A percentile compares a stretch with the other conserved stretches of the same genome.
phyloP scores from a whole-genome alignment of 257 asterid genomes.

The Solanum medicagineum region DNA sequence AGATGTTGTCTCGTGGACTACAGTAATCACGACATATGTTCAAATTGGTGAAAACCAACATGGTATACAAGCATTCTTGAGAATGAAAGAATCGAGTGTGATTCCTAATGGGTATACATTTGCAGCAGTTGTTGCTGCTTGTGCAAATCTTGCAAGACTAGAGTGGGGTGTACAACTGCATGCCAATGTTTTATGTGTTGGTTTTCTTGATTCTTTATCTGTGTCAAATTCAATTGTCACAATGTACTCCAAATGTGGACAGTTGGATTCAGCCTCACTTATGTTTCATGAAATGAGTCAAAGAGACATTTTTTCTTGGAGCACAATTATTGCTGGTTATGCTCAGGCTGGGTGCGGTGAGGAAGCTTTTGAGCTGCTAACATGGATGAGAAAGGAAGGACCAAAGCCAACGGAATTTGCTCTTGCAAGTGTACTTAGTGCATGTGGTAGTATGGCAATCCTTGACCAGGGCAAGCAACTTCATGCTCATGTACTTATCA shows the following conservation, averaged over 20 bases:
- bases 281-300: slow-evolving; percentile 40
- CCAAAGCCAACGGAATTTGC: slow-evolving; percentile 79
- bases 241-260: slow-evolving; percentile 68
- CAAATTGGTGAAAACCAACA: slow-evolving; percentile 50
- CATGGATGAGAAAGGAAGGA: slow-evolving; percentile 71
- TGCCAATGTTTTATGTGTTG: slow-evolving; percentile 46
- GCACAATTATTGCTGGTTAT: slow-evolving; percentile 73
- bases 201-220: slow-evolving; percentile 40
- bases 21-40: slow-evolving; percentile 45
- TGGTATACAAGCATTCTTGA: slow-evolving; percentile 46
- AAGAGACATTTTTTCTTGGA: slow-evolving; percentile 80
- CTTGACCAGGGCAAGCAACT: slow-evolving; percentile 81
- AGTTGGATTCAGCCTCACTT: slow-evolving; percentile 24
- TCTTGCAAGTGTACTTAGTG: slow-evolving; percentile 62
- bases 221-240: slow-evolving; percentile 74
- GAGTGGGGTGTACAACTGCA: slow-evolving; percentile 77
- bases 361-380: slow-evolving; percentile 58
- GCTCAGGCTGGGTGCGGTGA: slow-evolving; percentile 67
- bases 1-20: slow-evolving; percentile 93
- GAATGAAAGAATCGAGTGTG: slow-evolving; percentile 43
- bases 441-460: slow-evolving; percentile 62
- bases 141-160: slow-evolving; percentile 50
- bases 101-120: slow-evolving; percentile 71
- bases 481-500: slow-evolving; percentile 54
- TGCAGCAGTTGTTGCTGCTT: slow-evolving; percentile 64